Percentiles rank a stretch among this genome's conserved stretches.
Evolutionary conservation across 169 alveolate genomes (phyloP).

Genomic region (Plasmodium ovale): DNA sequence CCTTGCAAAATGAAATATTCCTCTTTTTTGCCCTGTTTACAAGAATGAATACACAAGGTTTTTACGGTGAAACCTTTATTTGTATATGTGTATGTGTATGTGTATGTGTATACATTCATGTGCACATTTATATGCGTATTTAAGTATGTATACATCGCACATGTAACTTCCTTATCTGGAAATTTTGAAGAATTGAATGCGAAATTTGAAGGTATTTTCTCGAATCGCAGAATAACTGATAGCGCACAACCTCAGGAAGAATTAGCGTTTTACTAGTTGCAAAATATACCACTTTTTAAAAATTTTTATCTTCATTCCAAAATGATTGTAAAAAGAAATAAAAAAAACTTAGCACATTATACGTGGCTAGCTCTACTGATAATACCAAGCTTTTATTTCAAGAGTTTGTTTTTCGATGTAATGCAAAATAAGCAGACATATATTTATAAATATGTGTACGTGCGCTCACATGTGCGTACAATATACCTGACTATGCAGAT

Average conservation of each 20-base stretch:
- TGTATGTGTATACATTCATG: neutral
- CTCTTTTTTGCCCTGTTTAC: too few species aligned
- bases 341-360: constrained; percentile 32
- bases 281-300: neutral
- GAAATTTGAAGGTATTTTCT: neutral
- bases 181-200: too few species aligned
- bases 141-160: neutral
- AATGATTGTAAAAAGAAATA: constrained; percentile 61
- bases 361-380: constrained; percentile 49
- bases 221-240: neutral
- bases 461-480: neutral
- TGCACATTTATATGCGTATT: neutral
- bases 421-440: constrained; percentile 26
- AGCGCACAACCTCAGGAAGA: neutral
- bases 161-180: too few species aligned
- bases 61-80: too few species aligned
- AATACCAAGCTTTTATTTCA: constrained; percentile 49
- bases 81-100: neutral
- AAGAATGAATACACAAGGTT: too few species aligned
- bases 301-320: constrained; percentile 1
- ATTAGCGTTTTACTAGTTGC: neutral
- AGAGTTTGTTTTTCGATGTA: constrained; percentile 64
- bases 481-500: too few species aligned
- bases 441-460: neutral
- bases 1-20: too few species aligned